Conservation (phyloP, 2,329 filamentous ascomycete species). For the Penicillium aurantiogriseum region DNA sequence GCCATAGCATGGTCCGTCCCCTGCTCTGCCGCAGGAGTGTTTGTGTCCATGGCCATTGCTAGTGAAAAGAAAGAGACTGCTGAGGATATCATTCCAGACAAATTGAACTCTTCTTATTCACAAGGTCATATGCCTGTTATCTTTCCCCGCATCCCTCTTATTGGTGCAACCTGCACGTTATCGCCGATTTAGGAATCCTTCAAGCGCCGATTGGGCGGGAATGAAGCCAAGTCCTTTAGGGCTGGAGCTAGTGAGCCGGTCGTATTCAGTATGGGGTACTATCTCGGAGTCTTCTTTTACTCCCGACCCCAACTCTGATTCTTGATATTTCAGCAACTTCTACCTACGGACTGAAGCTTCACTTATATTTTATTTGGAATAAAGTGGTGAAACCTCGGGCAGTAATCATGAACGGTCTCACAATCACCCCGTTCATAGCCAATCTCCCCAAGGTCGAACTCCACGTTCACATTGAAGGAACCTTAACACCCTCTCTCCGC, state of each 20-base stretch:
- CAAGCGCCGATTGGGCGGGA: not conserved
- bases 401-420: slow-evolving; percentile 21
- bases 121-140: slow-evolving; percentile 13
- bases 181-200: slow-evolving; percentile 1
- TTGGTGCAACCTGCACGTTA: slow-evolving; percentile 6
- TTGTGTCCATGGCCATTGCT: slow-evolving; percentile 2
- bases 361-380: not conserved
- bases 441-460: slow-evolving; percentile 48
- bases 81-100: not conserved
- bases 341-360: not conserved
- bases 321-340: not conserved
- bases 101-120: not conserved
- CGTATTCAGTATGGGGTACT: not conserved
- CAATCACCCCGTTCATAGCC: slow-evolving; percentile 34
- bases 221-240: not conserved
- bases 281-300: not conserved
- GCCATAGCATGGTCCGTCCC: slow-evolving; percentile 11
- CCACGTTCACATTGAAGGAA: slow-evolving; percentile 51
- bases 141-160: slow-evolving; percentile 14
- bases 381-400: not conserved
- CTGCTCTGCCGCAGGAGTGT: slow-evolving; percentile 6
- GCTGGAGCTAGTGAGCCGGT: not conserved
- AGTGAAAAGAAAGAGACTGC: not conserved
- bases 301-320: not conserved
- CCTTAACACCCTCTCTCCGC: slow-evolving; percentile 41